Base-by-base conservation (phyloP, 2,329 filamentous ascomycete species). In the Mycosphaerella arachidis region DNA sequence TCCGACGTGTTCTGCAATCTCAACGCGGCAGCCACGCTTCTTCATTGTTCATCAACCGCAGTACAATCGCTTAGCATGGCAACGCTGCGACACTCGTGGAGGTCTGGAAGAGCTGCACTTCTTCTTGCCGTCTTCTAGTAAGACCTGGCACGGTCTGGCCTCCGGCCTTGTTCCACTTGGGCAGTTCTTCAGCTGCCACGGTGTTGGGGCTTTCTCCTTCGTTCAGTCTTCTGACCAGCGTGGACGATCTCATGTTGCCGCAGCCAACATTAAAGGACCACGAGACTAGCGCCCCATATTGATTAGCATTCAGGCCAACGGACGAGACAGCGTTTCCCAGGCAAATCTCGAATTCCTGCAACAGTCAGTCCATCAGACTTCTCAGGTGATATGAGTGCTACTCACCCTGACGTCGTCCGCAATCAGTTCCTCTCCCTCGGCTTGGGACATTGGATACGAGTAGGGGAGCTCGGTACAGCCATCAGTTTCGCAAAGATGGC, bases 221-320 rank as follows among this genome's bases (percentile, higher is more conserved):
- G 51, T 62, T 57, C 6, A 60, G 45, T 31, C 57, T 57, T 20
- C 27, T 45, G 50, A 62, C 52, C 18, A 62, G 55, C 20, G 57
- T 57, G 24, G 57, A 62, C 37, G 48, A 57, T 35, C 51, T 31
- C 55, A 60, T 63, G 29, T 60, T 60, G 4, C 51, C 61, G 48
- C 58, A 63, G 18, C 61, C 61, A 8, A 56, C 55, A 24, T 58
- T 61, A 48, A 56, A 60, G 1, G 58, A 56, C 61, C 61, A 63
- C 1, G 55, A 63, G 9, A 63, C 56, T 55, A 60, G 16, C 10
- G 58, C 61, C 24, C 58, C 55, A 33, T 58, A 60, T 40, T 58
- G 61, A 52, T 58, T 58, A 4, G 52, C 61, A 18, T 63, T 60
- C 31, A 60, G 52, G n/a, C 55, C 54, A 4, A 60, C 60, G 12